Base-by-base conservation (phyloP, 2,329 filamentous ascomycete genomes). In the Cadophora sp. region DNA sequence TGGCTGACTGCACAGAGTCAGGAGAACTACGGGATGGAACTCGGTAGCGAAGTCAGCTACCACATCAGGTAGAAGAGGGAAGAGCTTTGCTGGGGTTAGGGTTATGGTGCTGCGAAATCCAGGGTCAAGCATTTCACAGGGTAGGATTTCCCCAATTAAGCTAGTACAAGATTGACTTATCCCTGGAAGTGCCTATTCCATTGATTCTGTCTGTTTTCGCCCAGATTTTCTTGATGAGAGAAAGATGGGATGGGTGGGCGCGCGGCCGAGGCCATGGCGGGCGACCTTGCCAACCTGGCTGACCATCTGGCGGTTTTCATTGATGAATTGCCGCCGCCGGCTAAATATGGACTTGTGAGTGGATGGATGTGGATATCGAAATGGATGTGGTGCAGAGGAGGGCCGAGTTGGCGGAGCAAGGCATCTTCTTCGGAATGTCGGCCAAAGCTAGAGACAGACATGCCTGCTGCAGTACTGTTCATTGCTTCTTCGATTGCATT, bases 281-380 rank as follows among this genome's bases (percentile, higher is more conserved):
- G 63, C 63, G 63, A 27, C 62, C 46, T 11, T 55, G 50, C 12
- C 22, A 19, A 4, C 60, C 26, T 51, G 14, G 22, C 43, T 37
- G 55, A 59, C n/a, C 55, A 58, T 58, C 55, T 58, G 22, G 55
- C 29, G 53, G 27, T 37, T 67, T 65, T 67, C 37, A 62, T 69
- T 69, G 62, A 67, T 65, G 68, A 67, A 67, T 65, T 58, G 55
- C 55, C 63, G 67, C 67, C 67, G 67, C 67, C 64, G 67, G 67
- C 64, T 69, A 66, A 69, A 60, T 61, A n/a, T 58, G 55, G 55
- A 58, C 55, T 37, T 26, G 14, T 64, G 62, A 43, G 56, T 50
- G 58, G 58, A 55, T 55, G 50, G 50, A 46, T 43, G 22, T 29
- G 22, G 34, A 46, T 43, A 29, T 61, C n/a, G 34, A 55, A 22